phyloP scores from a whole-genome alignment of 1,139 yeast species.

The Geotrichum candidum region DNA sequence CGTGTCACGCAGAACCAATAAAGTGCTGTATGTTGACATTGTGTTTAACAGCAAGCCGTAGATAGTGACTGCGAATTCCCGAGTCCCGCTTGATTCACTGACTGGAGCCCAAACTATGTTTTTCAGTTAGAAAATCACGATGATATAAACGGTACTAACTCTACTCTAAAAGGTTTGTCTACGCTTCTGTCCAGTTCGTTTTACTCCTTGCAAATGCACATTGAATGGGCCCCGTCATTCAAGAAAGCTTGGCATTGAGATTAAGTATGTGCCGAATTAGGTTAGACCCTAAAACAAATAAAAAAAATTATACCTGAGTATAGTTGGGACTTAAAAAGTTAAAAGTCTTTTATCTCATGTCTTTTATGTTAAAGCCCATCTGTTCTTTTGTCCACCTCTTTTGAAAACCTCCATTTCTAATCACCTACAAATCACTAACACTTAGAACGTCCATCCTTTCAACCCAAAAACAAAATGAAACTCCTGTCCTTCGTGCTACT shows the following conservation, averaged over 20 bases:
- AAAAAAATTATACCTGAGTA: neutral
- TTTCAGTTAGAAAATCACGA: too few species aligned
- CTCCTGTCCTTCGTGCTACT: conserved; percentile 5
- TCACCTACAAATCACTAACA: conserved; percentile 6
- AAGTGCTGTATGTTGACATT: neutral
- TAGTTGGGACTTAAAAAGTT: neutral
- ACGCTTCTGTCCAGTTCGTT: neutral
- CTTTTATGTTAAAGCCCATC: neutral
- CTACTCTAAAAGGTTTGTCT: neutral
- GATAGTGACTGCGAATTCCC: neutral
- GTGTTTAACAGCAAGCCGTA: neutral
- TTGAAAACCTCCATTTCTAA: neutral
- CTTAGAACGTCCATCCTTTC: neutral
- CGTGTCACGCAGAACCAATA: neutral
- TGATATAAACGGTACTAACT: too few species aligned
- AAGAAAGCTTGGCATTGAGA: neutral
- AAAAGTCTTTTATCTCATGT: neutral
- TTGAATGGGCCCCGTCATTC: neutral
- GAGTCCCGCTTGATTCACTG: neutral
- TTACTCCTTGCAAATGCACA: neutral
- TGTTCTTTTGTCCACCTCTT: neutral
- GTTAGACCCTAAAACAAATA: neutral
- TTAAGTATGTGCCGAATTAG: neutral
- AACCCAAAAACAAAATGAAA: neutral
- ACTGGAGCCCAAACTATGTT: neutral